Evolutionary conservation across 2,329 filamentous ascomycete genomes (phyloP).

Genomic region (Alternaria infectoria): DNA sequence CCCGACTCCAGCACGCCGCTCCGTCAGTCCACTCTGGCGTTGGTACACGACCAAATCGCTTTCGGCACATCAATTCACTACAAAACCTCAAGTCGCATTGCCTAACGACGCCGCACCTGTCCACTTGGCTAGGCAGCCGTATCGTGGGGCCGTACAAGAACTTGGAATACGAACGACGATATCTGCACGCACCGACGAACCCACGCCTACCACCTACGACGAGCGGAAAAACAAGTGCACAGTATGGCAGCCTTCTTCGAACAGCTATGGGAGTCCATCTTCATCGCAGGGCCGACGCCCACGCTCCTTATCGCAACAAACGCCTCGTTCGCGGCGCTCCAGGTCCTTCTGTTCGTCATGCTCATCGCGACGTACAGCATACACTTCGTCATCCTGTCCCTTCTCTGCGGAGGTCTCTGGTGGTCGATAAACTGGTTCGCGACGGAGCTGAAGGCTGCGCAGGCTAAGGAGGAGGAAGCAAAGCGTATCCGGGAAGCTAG

Average conservation of each 20-base stretch:
- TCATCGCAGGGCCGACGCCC: constrained; percentile 88
- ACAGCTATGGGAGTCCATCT: constrained; percentile 89
- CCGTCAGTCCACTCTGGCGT: constrained; percentile 21
- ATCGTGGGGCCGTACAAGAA: constrained; percentile 19
- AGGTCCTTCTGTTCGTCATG: constrained; percentile 76
- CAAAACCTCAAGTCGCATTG: constrained; percentile 15
- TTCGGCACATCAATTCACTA: constrained; percentile 2
- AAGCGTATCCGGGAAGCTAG: constrained; percentile 52
- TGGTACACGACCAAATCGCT: constrained; percentile 18
- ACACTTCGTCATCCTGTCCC: constrained; percentile 84
- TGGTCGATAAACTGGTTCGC: constrained; percentile 98
- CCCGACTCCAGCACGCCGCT: constrained; percentile 13
- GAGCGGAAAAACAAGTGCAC: background rate
- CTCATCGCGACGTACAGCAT: constrained; percentile 83
- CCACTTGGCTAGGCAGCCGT: constrained; percentile 31
- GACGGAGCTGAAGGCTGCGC: constrained; percentile 61
- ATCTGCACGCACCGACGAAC: constrained; percentile 10
- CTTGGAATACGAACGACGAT: background rate
- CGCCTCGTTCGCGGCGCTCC: constrained; percentile 82
- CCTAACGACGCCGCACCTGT: constrained; percentile 12
- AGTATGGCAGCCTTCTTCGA: constrained; percentile 63
- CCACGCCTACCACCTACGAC: background rate
- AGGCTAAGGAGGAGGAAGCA: constrained; percentile 58
- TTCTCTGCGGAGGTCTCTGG: constrained; percentile 84
- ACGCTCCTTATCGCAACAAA: constrained; percentile 91